phyloP scores from a whole-genome alignment of 129 eudicot genomes.

The Pseudognaphalium luteoalbum region DNA sequence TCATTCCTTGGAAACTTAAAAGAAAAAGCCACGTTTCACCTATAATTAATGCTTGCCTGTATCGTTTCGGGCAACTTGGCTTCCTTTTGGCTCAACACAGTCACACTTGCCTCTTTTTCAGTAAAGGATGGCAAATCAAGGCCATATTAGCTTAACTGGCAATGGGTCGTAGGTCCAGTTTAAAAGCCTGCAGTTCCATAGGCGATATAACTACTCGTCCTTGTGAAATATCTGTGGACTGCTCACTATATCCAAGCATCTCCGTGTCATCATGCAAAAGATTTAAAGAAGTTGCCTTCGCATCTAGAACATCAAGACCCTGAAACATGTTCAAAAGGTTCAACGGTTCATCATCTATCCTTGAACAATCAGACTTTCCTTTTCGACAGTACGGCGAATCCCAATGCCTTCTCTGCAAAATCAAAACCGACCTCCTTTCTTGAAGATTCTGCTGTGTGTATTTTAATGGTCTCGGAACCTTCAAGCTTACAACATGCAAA shows the following conservation, averaged over 20 bases:
- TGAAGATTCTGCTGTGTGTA: slow-evolving; percentile 63
- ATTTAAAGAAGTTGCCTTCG: slow-evolving; percentile 73
- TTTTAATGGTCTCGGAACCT: slow-evolving; percentile 79
- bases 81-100: background rate
- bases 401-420: slow-evolving; percentile 74
- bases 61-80: background rate
- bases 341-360: slow-evolving; percentile 62
- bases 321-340: slow-evolving; percentile 73
- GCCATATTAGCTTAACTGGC: slow-evolving; percentile 10
- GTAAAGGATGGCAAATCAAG: background rate
- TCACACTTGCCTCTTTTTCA: background rate
- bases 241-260: slow-evolving; percentile 78
- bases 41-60: slow-evolving; percentile 4
- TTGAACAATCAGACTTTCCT: slow-evolving; percentile 68
- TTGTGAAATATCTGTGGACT: slow-evolving; percentile 59
- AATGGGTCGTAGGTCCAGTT: slow-evolving; percentile 59
- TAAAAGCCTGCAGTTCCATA: slow-evolving; percentile 94
- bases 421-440: slow-evolving; percentile 52
- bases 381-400: slow-evolving; percentile 79
- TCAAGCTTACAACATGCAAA: slow-evolving; percentile 74
- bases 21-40: background rate
- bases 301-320: slow-evolving; percentile 69
- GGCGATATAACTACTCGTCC: slow-evolving; percentile 80
- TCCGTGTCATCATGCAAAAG: slow-evolving; percentile 91
- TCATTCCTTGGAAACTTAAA: background rate